Conservation (phyloP, 805 yeast species). For the Lipomyces yamanashiensis region DNA sequence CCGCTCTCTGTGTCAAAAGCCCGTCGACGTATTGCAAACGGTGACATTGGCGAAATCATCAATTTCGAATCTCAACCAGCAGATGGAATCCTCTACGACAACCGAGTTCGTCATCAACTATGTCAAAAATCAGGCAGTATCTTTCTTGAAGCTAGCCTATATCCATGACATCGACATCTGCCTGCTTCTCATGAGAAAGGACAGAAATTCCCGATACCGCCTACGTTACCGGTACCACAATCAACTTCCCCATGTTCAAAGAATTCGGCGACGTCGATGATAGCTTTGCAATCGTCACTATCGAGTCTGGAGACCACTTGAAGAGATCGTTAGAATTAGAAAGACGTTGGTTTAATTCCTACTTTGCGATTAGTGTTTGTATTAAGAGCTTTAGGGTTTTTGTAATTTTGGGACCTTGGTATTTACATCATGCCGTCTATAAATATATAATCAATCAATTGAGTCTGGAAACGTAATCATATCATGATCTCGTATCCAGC, state of each 20-base stretch:
- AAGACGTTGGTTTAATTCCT: no score
- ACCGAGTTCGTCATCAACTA: conserved; percentile 34
- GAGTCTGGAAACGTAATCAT: no score
- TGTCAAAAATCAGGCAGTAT: conserved; percentile 40
- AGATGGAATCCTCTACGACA: conserved; percentile 23
- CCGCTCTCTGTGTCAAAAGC: conserved; percentile 32
- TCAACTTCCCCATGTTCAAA: conserved; percentile 34
- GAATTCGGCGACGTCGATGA: conserved; percentile 40
- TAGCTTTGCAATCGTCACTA: conserved; percentile 35
- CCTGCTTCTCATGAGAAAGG: conserved; percentile 36
- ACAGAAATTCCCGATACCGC: conserved; percentile 31
- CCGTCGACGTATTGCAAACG: conserved; percentile 26
- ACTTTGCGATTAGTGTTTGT: no score
- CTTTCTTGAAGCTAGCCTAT: conserved; percentile 37
- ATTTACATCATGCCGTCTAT: no score
- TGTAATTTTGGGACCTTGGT: no score
- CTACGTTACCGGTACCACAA: conserved; percentile 36
- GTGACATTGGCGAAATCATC: conserved; percentile 34
- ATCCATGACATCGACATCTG: conserved; percentile 39
- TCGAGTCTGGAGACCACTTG: conserved; percentile 30
- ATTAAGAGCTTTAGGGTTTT: no score
- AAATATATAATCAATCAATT: no score
- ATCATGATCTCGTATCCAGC: conserved; percentile 32
- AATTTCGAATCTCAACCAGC: conserved; percentile 37
- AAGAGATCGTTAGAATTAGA: no score